Evolutionary conservation across 2,329 filamentous ascomycete species (phyloP).

Genomic region (Paraphoma chrysanthemicola): DNA sequence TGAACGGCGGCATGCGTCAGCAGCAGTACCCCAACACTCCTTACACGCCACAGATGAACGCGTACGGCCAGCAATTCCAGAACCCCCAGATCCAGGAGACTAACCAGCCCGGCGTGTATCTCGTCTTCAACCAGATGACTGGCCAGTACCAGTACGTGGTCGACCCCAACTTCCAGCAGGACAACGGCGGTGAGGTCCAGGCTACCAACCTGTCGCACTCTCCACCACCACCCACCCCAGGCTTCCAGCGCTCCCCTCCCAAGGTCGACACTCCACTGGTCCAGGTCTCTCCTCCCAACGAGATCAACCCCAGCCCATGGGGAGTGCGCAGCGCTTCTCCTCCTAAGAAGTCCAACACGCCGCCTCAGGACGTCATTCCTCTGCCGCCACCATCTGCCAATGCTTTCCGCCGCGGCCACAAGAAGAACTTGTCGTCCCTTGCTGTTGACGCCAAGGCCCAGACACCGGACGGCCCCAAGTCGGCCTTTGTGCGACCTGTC

Average conservation of each 20-base stretch:
- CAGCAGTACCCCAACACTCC: slow-evolving; percentile 60
- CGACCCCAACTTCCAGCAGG: slow-evolving; percentile 67
- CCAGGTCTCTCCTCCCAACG: slow-evolving; percentile 81
- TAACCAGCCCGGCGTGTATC: slow-evolving; percentile 77
- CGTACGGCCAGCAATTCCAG: slow-evolving; percentile 72
- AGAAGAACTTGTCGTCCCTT: slow-evolving; percentile 80
- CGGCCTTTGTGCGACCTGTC: slow-evolving; percentile 60
- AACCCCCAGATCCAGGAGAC: slow-evolving; percentile 71
- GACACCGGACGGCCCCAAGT: slow-evolving; percentile 72
- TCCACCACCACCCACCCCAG: slow-evolving; percentile 55
- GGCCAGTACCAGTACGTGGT: slow-evolving; percentile 84
- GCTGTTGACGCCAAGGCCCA: slow-evolving; percentile 64
- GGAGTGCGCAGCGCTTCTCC: slow-evolving; percentile 69
- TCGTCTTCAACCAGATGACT: slow-evolving; percentile 84
- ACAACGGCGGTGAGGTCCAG: slow-evolving; percentile 26
- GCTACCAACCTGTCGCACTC: slow-evolving; percentile 52
- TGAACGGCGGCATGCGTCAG: slow-evolving; percentile 58
- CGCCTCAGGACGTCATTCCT: slow-evolving; percentile 72
- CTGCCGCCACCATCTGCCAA: slow-evolving; percentile 88
- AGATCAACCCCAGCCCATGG: slow-evolving; percentile 59
- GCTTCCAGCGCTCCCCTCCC: slow-evolving; percentile 45
- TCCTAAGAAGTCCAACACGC: slow-evolving; percentile 69
- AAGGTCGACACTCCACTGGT: slow-evolving; percentile 63
- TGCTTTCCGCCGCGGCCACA: slow-evolving; percentile 91
- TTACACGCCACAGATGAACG: slow-evolving; percentile 61